These are phyloP conservation scores for Aristolochia contorta DNA, from an alignment of 164 flowering plant species.

Conservation along the genomic window DNA sequence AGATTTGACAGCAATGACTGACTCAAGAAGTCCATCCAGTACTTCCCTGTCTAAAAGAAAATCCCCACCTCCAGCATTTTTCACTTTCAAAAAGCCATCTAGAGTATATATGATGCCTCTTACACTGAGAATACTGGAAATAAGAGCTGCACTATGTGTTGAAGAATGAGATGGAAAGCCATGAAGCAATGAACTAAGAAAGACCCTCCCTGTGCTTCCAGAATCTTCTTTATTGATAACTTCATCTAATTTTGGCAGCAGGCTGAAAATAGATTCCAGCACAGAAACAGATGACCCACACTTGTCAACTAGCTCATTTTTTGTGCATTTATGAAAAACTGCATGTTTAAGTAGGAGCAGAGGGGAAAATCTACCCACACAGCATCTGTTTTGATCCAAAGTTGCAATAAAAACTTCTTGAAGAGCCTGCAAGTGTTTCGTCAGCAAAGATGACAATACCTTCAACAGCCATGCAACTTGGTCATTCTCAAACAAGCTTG, in stretches of 20 bases:
- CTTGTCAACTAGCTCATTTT: constrained; percentile 47
- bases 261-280: constrained; percentile 38
- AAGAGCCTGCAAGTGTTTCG: constrained; percentile 35
- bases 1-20: constrained; percentile 53
- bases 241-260: constrained; percentile 42
- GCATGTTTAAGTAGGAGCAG: constrained; percentile 58
- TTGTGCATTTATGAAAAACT: constrained; percentile 36
- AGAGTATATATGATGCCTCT: constrained; percentile 40
- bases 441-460: constrained; percentile 46
- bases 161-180: constrained; percentile 62
- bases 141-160: constrained; percentile 47
- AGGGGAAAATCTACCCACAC: constrained; percentile 28
- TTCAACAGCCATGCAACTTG: constrained; percentile 30
- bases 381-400: constrained; percentile 19
- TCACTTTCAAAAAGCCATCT: constrained; percentile 41
- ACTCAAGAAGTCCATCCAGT: constrained; percentile 45
- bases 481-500: constrained; percentile 23
- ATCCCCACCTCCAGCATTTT: constrained; percentile 16
- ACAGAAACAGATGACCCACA: constrained; percentile 21
- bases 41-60: constrained; percentile 32
- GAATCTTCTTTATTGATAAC: constrained; percentile 30
- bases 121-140: constrained; percentile 62
- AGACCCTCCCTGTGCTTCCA: constrained; percentile 27
- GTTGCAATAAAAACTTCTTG: constrained; percentile 52
- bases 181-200: constrained; percentile 61